A percentile compares a stretch with the other conserved stretches of the same genome.
These are phyloP conservation scores for Magnusiomyces suaveolens DNA, from an alignment of 1,139 yeast species.

Conservation along the genomic window DNA sequence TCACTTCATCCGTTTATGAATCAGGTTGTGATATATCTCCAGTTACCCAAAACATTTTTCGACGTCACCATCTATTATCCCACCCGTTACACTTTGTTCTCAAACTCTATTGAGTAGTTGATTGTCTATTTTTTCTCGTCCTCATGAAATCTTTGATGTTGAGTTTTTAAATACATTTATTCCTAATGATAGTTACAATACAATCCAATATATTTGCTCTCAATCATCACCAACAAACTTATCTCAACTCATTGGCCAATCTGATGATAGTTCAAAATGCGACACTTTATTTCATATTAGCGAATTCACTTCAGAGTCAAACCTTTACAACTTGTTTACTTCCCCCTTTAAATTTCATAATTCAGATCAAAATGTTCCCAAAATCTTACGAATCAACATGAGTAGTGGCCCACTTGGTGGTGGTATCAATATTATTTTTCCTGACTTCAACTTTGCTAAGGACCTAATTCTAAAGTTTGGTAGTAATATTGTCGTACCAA, in stretches of 20 bases:
- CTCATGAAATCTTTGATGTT: too few relatives aligned
- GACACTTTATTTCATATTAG: too few relatives aligned
- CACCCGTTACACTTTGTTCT: too few relatives aligned
- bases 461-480: constrained; percentile 80
- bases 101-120: too few relatives aligned
- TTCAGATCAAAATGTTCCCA: constrained; percentile 35
- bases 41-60: too few relatives aligned
- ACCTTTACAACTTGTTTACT: background rate
- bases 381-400: constrained; percentile 75
- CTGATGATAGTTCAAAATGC: too few relatives aligned
- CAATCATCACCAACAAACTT: background rate
- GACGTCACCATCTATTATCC: too few relatives aligned
- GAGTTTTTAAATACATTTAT: too few relatives aligned
- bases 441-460: constrained; percentile 74
- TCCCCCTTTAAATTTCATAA: constrained; percentile 1
- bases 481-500: constrained; percentile 62
- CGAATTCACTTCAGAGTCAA: background rate
- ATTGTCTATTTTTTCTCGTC: too few relatives aligned
- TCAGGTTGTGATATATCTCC: too few relatives aligned
- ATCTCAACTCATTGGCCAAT: background rate
- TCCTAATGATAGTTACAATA: too few relatives aligned
- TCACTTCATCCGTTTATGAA: background rate
- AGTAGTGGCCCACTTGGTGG: constrained; percentile 90
- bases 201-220: too few relatives aligned
- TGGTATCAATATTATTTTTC: constrained; percentile 79